Percentiles rank a stretch among this genome's conserved stretches.
phyloP scores from a whole-genome alignment of 2,329 filamentous ascomycete species.

The Blastomyces gilchristii region DNA sequence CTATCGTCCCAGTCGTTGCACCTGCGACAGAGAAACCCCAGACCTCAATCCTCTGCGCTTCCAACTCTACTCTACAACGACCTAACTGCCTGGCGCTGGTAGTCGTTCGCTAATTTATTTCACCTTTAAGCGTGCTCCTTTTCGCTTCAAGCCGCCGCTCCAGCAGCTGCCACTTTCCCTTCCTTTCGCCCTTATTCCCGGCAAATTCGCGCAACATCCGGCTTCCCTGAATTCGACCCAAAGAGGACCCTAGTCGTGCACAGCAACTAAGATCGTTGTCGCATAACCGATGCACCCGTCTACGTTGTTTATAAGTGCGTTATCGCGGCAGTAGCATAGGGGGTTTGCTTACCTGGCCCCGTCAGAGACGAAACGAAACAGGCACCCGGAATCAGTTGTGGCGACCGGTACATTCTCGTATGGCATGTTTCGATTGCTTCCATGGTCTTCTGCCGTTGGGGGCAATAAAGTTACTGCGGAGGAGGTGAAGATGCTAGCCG shows the following conservation, averaged over 20 bases:
- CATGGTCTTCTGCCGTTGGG: conserved; percentile 38
- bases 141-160: not conserved
- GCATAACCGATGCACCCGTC: conserved; percentile 8
- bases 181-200: not conserved
- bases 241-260: not conserved
- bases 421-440: conserved; percentile 42
- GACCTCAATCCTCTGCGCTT: not conserved
- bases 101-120: conserved; percentile 3
- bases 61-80: not conserved
- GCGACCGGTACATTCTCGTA: conserved; percentile 24
- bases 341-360: not conserved
- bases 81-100: not conserved
- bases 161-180: not conserved
- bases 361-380: not conserved
- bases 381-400: not conserved
- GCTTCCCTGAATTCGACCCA: not conserved
- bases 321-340: conserved; percentile 2
- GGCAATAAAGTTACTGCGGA: conserved; percentile 37
- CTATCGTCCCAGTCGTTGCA: not conserved
- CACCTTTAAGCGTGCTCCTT: not conserved
- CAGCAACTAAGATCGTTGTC: not conserved
- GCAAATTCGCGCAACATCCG: not conserved
- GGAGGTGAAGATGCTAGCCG: conserved; percentile 36
- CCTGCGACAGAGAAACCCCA: not conserved
- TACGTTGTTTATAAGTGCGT: not conserved